Base-by-base conservation (phyloP, 2,329 filamentous ascomycete genomes). In the Arthrinium phaeospermum region DNA sequence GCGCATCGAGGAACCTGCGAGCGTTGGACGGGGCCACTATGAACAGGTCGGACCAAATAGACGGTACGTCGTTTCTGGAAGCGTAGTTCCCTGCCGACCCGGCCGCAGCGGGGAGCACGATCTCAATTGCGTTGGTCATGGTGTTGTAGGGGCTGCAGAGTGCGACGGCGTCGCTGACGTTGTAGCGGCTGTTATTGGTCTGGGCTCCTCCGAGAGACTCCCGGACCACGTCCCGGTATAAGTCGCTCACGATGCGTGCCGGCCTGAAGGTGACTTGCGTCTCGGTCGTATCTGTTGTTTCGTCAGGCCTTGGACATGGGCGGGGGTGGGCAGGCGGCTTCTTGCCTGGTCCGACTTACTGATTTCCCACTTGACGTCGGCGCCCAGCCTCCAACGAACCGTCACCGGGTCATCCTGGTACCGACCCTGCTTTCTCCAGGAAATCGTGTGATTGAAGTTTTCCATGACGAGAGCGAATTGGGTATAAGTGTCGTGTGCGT, bases 241-340 rank as follows among this genome's bases (percentile, higher is more conserved):
- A 22, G 1, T n/a, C 46, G 46, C 19, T 19, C 30, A 44, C 44
- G 44, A 67, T 67, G 3, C 44, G 34, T 22, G 3, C 4, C 30
- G 61, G 61, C 30, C 41, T 67, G 30, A 67, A 67, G 30, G 41
- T 37, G 30, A 30, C 61, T 12, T 67, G 61, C 10, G 61, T 41
- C 30, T 67, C 61, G n/a, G 61, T 67, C 34, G 61, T 67, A 67
- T 41, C 61, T 67, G 30, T 24, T 41, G 34, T 41, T 67, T 12
- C 6, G 24, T 22, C 19, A 67, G 4, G 44, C 14, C 13, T 41
- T 37, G 1, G 19, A 44, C 30, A 22, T n/a, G 22, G 19, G 19
- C 13, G 34, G 22, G 24, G 19, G 41, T 67, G 30, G 14, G n/a
- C 4, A n/a, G 12, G n/a, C 16, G 6, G 19, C 2, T 47, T 47